Base-by-base conservation (phyloP, 176 grass and related monocot species). In the Oropetium thomaeum region DNA sequence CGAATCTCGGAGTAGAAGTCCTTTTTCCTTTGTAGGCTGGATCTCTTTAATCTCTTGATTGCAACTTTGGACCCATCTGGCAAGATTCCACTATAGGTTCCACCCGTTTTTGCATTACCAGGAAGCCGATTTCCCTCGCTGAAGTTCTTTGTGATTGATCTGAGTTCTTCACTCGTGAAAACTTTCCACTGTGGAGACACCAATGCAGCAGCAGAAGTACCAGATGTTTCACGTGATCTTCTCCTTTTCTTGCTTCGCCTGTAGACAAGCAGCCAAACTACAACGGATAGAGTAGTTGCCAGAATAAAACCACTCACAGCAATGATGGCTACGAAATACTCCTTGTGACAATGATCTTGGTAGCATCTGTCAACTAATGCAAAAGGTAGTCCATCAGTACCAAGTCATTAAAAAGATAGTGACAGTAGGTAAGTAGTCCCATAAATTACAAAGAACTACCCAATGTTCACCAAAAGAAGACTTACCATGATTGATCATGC, bases 1-100 rank as follows among this genome's bases (percentile, higher is more conserved):
- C 91, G 85, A 58, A 99, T 89, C 81, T 99, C 96, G 41, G 89
- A 99, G 74, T 99, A 99, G 82, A 99, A 99, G 70, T 99, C 91
- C 13, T 88, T 99, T 64, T 99, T 99, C 72, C 91, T 99, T 71
- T 95, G 96, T 40, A 99, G 76, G 84, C 76, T 99, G 27, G 92
- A 95, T 76, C 89, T 92, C 69, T 99, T 99, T 40, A 99, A 66
- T 60, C 91, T 99, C 79, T 95, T 99, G 41, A 99, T 85, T 74
- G 91, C 96, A 34, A 99, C 84, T 81, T 74, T 91, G 5, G 91
- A 92, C 42, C 89, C 96, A 73, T 99, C 96, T 74, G 83, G 87
- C 79, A 95, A 83, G 58, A 94, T 43, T 48, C 96, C 91, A 15
- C 76, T 95, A 40, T 99, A 99, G 68, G 96, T 99, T 62, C 96